Evolutionary conservation across 2,329 filamentous ascomycete genomes (phyloP).

Genomic region (Monilinia fructigena): DNA sequence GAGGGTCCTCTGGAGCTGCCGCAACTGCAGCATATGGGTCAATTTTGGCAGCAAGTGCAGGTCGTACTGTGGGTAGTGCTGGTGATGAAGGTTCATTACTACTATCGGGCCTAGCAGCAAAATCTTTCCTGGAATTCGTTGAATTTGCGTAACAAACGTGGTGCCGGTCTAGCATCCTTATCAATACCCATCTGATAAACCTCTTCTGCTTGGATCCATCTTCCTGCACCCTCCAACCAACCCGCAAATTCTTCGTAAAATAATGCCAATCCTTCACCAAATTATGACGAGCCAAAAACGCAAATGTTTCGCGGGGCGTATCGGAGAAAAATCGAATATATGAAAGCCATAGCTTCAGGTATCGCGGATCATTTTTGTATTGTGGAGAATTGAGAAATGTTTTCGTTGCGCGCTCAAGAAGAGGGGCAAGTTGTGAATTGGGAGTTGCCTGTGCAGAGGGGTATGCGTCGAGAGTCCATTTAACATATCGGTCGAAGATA

Average conservation of each 20-base stretch:
- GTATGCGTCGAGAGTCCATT: slow-evolving; percentile 94
- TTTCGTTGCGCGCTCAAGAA: slow-evolving; percentile 92
- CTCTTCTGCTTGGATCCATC: slow-evolving; percentile 91
- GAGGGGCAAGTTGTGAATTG: slow-evolving; percentile 81
- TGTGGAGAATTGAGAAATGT: slow-evolving; percentile 79
- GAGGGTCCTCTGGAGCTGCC: slow-evolving; percentile 55
- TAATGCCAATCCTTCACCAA: slow-evolving; percentile 82
- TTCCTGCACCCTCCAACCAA: slow-evolving; percentile 80
- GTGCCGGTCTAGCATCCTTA: slow-evolving; percentile 77
- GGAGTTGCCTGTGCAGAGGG: slow-evolving; percentile 89
- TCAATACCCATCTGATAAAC: slow-evolving; percentile 90
- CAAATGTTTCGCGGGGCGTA: slow-evolving; percentile 86
- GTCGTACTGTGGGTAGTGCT: slow-evolving; percentile 77
- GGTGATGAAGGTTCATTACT: slow-evolving; percentile 75
- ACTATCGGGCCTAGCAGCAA: slow-evolving; percentile 61
- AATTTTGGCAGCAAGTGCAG: slow-evolving; percentile 79
- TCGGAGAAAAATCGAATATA: slow-evolving; percentile 94
- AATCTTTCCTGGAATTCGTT: slow-evolving; percentile 83
- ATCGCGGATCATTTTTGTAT: slow-evolving; percentile 94
- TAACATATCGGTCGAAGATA: slow-evolving; percentile 92
- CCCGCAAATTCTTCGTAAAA: slow-evolving; percentile 97
- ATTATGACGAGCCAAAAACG: slow-evolving; percentile 83
- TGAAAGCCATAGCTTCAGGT: slow-evolving; percentile 88
- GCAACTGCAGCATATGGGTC: slow-evolving; percentile 71
- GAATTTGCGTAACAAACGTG: slow-evolving; percentile 83